Base-by-base conservation (phyloP, 331 rosid genomes). In the Erythrophleum ivorense region DNA sequence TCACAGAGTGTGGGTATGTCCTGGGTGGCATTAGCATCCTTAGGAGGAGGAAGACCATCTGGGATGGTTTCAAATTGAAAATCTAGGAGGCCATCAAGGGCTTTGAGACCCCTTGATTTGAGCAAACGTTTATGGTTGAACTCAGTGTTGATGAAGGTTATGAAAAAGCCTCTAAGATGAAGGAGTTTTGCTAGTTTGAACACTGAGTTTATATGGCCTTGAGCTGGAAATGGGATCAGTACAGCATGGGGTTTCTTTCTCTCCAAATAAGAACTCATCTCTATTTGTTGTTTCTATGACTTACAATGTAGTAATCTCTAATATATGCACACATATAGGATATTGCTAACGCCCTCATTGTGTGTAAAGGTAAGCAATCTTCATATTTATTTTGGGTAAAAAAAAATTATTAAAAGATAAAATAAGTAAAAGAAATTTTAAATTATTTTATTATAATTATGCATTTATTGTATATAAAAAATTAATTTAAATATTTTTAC, bases 51-150 rank as follows among this genome's bases (percentile, higher is more conserved):
- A 48, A 88, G 83, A n/a, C 87, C 90, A 70, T 88, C 91, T 18
- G 91, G 82, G 34, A 85, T 83, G 46, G 84, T 80, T 29, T 80
- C 84, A 41, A 83, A 85, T 3, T 0, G 6, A 54, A 85, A 88
- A 6, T 78, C 78, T 4, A 78, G 48, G 5, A 83, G 14, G 50
- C 82, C 89, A 74, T 85, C 68, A 16, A 88, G 79, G 18, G 82
- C 63, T 0, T 69, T n/a, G 0, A 73, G 50, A 53, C 87, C 88
- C 38, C 76, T 66, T 12, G 90, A 71, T 33, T 75, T 66, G 57
- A 85, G 80, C 24, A 82, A 53, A 46, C 90, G 90, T 53, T 38
- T 72, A 63, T 85, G 79, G 64, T 82, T 85, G 83, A 49, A 82
- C 5, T 87, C 81, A 9, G 88, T 78, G 13, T 52, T 52, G 14